Conservation (phyloP, 2,329 filamentous ascomycete genomes). For the Sporothrix inflata region DNA sequence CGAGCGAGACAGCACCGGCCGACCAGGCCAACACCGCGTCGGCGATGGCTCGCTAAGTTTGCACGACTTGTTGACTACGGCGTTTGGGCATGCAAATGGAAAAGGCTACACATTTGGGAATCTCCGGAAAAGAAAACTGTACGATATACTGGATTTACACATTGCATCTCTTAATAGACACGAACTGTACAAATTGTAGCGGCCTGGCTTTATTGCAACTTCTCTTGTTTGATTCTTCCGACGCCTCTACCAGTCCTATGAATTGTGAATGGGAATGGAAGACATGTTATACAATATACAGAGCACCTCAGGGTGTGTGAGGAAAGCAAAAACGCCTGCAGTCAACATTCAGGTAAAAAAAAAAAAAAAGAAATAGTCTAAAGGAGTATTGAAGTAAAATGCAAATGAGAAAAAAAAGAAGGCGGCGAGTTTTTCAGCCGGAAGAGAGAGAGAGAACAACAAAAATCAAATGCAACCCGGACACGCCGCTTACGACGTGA, state of each 20-base stretch:
- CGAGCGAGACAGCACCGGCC: background rate
- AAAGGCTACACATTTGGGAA: background rate
- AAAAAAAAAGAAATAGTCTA: background rate
- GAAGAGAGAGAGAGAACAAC: background rate
- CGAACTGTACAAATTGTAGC: background rate
- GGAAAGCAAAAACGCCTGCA: background rate
- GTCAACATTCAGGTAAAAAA: background rate
- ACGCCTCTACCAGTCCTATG: slow-evolving; percentile 2
- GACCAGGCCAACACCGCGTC: background rate
- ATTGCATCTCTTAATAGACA: background rate
- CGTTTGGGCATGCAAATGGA: background rate
- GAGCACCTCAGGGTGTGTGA: background rate
- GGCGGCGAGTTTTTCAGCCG: background rate
- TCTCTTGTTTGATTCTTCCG: slow-evolving; percentile 9
- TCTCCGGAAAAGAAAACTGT: background rate
- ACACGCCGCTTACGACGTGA: slow-evolving; percentile 32
- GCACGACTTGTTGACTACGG: background rate
- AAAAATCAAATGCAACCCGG: background rate
- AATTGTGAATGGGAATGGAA: background rate
- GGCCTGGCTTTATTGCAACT: background rate
- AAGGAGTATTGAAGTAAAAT: background rate
- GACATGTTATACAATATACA: background rate
- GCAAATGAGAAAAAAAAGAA: background rate
- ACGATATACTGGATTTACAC: background rate
- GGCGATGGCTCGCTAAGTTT: background rate